These are phyloP conservation scores for Ploettnerulaceae sp. DNA, from an alignment of 2,329 filamentous ascomycete genomes.

Conservation along the genomic window DNA sequence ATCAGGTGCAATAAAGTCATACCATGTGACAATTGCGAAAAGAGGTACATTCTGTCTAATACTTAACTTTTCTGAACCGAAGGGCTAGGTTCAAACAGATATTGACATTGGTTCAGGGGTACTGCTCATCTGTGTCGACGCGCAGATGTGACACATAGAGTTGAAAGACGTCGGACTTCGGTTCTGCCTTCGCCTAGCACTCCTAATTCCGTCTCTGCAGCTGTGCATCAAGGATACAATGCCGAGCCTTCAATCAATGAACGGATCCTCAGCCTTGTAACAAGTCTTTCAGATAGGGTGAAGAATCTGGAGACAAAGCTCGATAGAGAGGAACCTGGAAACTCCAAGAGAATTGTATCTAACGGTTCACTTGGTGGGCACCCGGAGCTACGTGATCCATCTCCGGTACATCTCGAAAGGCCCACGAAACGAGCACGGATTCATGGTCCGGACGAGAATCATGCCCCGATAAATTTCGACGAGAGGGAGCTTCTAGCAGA, in stretches of 20 bases:
- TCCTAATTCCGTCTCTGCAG: neutral
- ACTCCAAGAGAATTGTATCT: neutral
- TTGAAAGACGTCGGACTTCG: constrained; percentile 7
- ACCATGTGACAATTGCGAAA: constrained; percentile 38
- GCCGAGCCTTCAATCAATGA: constrained; percentile 16
- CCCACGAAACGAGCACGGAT: constrained; percentile 17
- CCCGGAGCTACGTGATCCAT: neutral
- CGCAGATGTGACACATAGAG: constrained; percentile 11
- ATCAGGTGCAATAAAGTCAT: constrained; percentile 40
- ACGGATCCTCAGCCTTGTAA: constrained; percentile 17
- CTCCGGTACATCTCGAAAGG: constrained; percentile 12
- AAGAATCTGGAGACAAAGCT: constrained; percentile 18
- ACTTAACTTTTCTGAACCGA: neutral
- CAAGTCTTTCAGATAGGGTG: constrained; percentile 18
- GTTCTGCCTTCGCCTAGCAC: neutral
- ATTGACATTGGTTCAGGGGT: constrained; percentile 12
- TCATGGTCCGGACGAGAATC: constrained; percentile 3
- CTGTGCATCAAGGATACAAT: neutral
- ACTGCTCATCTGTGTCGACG: constrained; percentile 25
- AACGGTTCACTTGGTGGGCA: neutral
- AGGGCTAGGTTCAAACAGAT: neutral
- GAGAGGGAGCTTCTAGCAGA: constrained; percentile 1
- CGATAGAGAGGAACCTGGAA: constrained; percentile 9
- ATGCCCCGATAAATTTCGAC: neutral
- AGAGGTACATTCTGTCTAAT: constrained; percentile 25